phyloP scores from a whole-genome alignment of 257 asterid genomes.

The Salvia splendens region DNA sequence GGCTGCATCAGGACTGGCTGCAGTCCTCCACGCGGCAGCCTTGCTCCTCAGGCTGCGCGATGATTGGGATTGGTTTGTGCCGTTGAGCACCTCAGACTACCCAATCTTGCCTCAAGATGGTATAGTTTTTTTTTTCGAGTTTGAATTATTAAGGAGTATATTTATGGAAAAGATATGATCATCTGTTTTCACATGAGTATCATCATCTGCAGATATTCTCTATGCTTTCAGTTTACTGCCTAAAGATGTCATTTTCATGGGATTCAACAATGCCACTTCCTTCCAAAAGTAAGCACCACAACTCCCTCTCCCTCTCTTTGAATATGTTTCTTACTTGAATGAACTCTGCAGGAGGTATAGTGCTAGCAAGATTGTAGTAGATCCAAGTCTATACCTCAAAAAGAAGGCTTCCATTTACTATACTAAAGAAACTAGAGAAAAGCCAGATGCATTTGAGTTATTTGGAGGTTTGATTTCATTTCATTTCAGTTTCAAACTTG shows the following conservation, averaged over 20 bases:
- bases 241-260: conserved; percentile 51
- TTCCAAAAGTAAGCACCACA: conserved; percentile 42
- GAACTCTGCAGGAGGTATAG: conserved; percentile 37
- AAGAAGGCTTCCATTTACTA: conserved; percentile 36
- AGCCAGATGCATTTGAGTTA: conserved; percentile 50
- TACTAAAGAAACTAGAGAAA: conserved; percentile 45
- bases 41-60: conserved; percentile 45
- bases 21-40: conserved; percentile 60
- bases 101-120: conserved; percentile 64
- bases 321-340: too few species aligned
- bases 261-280: conserved; percentile 35
- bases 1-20: conserved; percentile 60
- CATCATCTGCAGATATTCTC: conserved; percentile 62
- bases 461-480: conserved; percentile 46
- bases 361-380: conserved; percentile 43
- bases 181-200: too few species aligned
- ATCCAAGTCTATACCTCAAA: conserved; percentile 42
- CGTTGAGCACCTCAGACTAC: conserved; percentile 52
- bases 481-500: background rate
- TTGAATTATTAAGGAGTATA: too few species aligned
- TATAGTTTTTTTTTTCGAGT: conserved; percentile 1
- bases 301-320: background rate
- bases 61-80: conserved; percentile 62
- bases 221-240: conserved; percentile 54
- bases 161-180: too few species aligned